Conservation (phyloP, 2,329 filamentous ascomycete genomes). For the Scedosporium dehoogii region DNA sequence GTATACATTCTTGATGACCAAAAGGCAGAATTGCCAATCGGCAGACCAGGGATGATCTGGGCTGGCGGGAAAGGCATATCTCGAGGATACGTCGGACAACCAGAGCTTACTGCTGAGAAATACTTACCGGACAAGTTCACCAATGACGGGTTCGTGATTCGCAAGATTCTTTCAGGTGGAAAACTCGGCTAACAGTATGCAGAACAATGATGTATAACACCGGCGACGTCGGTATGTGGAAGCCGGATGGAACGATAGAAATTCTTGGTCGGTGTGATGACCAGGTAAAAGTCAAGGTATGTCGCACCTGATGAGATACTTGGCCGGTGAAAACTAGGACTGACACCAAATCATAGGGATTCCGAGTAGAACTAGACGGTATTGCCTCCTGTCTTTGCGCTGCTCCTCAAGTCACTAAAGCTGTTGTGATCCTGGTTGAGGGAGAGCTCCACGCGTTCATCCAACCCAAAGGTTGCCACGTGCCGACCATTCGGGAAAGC, state of each 20-base stretch:
- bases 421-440: conserved; percentile 35
- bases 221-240: conserved; percentile 48
- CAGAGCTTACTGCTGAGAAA: conserved; percentile 36
- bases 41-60: conserved; percentile 44
- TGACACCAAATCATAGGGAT: conserved; percentile 28
- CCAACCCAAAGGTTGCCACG: conserved; percentile 23
- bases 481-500: conserved; percentile 27
- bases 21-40: conserved; percentile 32
- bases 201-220: conserved; percentile 48
- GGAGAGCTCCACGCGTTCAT: conserved; percentile 41
- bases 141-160: conserved; percentile 5
- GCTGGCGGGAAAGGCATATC: conserved; percentile 45
- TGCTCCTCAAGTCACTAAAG: conserved; percentile 34
- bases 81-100: conserved; percentile 44
- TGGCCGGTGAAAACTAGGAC: not conserved
- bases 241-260: conserved; percentile 39
- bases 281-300: conserved; percentile 50
- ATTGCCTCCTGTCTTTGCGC: conserved; percentile 39
- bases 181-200: not conserved
- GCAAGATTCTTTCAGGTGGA: conserved; percentile 1
- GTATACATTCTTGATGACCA: conserved; percentile 41
- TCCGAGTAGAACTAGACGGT: conserved; percentile 51
- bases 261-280: conserved; percentile 49
- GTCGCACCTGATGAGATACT: not conserved
- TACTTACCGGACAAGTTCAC: conserved; percentile 41